phyloP scores from a whole-genome alignment of 768 basidiomycete genomes.

The Tylopilus cervinicoccineus region DNA sequence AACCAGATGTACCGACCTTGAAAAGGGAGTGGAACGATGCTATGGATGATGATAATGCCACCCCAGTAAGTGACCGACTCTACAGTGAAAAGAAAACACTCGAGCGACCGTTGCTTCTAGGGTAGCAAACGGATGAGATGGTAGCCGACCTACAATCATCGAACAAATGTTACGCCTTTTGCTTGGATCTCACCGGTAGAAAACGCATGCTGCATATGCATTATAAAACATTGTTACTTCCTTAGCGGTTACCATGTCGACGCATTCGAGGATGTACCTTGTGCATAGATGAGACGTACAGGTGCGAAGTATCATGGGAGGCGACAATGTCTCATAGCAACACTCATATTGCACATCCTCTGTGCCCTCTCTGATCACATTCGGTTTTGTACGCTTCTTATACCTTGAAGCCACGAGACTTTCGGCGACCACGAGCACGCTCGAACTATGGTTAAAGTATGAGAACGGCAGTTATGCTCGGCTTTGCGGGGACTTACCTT shows the following conservation, averaged over 20 bases:
- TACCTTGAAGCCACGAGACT: conserved; percentile 96
- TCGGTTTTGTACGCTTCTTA: conserved; percentile 45
- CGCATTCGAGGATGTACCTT: conserved; percentile 17
- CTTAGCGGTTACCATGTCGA: not conserved
- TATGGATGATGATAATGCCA: conserved; percentile 9
- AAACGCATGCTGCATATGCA: not conserved
- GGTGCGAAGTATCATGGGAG: conserved; percentile 15
- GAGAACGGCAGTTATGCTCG: not conserved
- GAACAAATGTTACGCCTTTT: not conserved
- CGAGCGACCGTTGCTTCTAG: conserved; percentile 7
- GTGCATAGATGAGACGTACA: conserved; percentile 26
- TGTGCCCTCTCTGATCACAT: conserved; percentile 24
- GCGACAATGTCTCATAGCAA: conserved; percentile 21
- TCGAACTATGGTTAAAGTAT: conserved; percentile 64
- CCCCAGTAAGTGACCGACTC: conserved; percentile 13
- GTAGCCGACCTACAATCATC: not conserved
- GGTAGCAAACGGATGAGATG: conserved; percentile 19
- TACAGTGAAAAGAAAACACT: not conserved
- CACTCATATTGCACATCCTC: conserved; percentile 34
- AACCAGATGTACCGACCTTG: conserved; percentile 5
- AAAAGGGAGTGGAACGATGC: conserved; percentile 25
- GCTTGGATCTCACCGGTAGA: not conserved
- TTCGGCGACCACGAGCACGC: conserved; percentile 97
- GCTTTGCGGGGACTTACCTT: conserved; percentile 48
- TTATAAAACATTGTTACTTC: not conserved